Evolutionary conservation across 2,329 filamentous ascomycete species (phyloP), one percentile per base, ranked within the genome.

Genomic region (Hypomyces rosellus): DNA sequence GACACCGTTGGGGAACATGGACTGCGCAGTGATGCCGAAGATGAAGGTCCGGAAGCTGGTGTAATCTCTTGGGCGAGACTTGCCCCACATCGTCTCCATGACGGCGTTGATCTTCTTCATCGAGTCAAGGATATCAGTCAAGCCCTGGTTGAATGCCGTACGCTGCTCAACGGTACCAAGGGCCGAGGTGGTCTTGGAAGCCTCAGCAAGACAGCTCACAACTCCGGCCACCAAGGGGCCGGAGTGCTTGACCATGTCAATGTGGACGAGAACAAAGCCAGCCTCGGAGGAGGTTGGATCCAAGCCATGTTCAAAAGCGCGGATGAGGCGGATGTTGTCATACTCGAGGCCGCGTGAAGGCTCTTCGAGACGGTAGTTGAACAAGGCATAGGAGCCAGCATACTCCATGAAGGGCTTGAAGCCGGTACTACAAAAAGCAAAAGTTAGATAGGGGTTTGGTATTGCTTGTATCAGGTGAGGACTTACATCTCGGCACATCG

Each of bases 391-490:
- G 48, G 77, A 85, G 53, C 80, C 83, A 51, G 78, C 84, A 64
- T 84, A 96, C 62, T 93, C 89, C 87, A 96, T 92, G 72, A 95
- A 96, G 2, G 90, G 89, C 61, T 92, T 88, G 66, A 96, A 91
- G 51, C 89, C 85, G 75, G 73, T 70, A 48, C 78, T 73, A 52
- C 6, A 33, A 34, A 30, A 34, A 30, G 9, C 6, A 8, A 11
- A 8, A 8, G 25, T 30, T 30, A 30, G 25, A 8, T 6, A 30
- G 25, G 25, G 25, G 25, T 5, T 5, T 30, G 6, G 25, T 30
- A 30, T 11, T 30, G 6, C 8, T 30, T 30, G 25, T 30, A 30
- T 8, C 25, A 30, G 25, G 25, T 30, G n/a, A 11, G 36, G 36
- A 82, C 88, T 77, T 77, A 95, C 89, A 96, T 76, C 63, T 90